Evolutionary conservation across 2,329 filamentous ascomycete species (phyloP).

Genomic region (Apiospora aurea): DNA sequence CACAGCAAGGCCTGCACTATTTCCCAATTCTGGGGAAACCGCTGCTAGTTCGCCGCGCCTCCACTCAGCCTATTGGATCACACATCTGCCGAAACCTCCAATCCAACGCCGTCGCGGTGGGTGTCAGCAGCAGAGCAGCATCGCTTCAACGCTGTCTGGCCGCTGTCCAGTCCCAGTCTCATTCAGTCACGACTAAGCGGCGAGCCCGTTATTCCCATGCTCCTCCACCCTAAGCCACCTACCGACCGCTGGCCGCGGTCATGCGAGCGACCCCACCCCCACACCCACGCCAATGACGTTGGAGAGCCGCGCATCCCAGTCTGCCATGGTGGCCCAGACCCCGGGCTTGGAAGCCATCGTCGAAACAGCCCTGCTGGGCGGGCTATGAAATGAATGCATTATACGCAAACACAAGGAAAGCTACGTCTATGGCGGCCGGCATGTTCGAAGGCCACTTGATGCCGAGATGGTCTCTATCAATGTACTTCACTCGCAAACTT

Average conservation of each 20-base stretch:
- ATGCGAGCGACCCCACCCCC: not conserved
- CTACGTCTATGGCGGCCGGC: not conserved
- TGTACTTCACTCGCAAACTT: not conserved
- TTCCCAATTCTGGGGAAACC: conserved; percentile 16
- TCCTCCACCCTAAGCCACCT: too few relatives aligned
- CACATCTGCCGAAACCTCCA: conserved; percentile 20
- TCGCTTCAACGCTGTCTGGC: conserved; percentile 2
- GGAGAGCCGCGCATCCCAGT: not conserved
- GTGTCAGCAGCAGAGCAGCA: conserved; percentile 8
- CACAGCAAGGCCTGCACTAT: not conserved
- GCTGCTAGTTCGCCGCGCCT: not conserved
- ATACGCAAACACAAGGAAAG: not conserved
- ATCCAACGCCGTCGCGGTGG: not conserved
- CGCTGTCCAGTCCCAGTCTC: not conserved
- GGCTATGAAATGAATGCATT: not conserved
- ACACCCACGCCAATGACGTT: conserved; percentile 2
- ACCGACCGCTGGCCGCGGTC: not conserved
- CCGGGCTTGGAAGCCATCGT: conserved; percentile 2
- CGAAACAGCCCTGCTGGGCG: not conserved
- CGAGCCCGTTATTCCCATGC: not conserved
- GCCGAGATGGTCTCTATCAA: not conserved
- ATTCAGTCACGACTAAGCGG: conserved; percentile 15
- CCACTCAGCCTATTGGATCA: conserved; percentile 13
- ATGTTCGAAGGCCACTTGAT: not conserved
- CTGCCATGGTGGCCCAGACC: not conserved